A percentile compares a stretch with the other conserved stretches of the same genome.
These are phyloP conservation scores for Hamigera avellanea DNA, from an alignment of 495 filamentous ascomycete genomes.

Conservation along the genomic window DNA sequence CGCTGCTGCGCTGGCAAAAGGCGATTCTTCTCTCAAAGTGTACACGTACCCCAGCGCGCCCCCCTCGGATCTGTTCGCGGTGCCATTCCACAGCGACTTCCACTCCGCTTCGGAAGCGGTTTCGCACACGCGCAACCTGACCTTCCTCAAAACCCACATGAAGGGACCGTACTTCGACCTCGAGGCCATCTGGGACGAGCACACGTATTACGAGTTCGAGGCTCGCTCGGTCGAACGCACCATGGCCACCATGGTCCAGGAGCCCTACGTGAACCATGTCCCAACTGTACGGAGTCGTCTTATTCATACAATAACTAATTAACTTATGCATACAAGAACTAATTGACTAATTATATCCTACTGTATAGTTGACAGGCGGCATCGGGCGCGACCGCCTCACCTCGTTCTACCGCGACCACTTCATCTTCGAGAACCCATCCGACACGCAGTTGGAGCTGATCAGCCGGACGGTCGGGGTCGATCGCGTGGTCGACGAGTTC, in stretches of 20 bases:
- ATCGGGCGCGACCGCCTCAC: slow-evolving; percentile 50
- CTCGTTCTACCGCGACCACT: slow-evolving; percentile 61
- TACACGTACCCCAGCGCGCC: slow-evolving; percentile 14
- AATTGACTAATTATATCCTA: too few relatives aligned
- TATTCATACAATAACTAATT: not conserved
- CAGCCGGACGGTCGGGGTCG: slow-evolving; percentile 52
- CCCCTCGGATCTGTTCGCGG: slow-evolving; percentile 15
- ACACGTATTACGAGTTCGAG: slow-evolving; percentile 31
- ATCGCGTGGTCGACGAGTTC: slow-evolving; percentile 49
- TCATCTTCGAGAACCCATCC: slow-evolving; percentile 59
- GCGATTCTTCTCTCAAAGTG: too few relatives aligned
- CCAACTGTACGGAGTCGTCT: slow-evolving; percentile 28
- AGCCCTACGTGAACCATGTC: slow-evolving; percentile 49
- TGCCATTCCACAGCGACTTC: slow-evolving; percentile 22
- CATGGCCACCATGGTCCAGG: slow-evolving; percentile 45
- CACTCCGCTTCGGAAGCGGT: slow-evolving; percentile 17
- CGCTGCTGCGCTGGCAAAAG: too few relatives aligned
- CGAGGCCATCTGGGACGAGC: slow-evolving; percentile 49
- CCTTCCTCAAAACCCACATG: slow-evolving; percentile 21
- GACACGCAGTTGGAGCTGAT: slow-evolving; percentile 56
- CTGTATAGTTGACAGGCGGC: slow-evolving; percentile 51
- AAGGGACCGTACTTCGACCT: slow-evolving; percentile 41
- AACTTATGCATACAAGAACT: too few relatives aligned
- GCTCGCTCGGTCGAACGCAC: slow-evolving; percentile 29
- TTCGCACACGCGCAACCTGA: slow-evolving; percentile 22